Conservation (phyloP, 2,329 filamentous ascomycete genomes). For the Aspergillus niger region DNA sequence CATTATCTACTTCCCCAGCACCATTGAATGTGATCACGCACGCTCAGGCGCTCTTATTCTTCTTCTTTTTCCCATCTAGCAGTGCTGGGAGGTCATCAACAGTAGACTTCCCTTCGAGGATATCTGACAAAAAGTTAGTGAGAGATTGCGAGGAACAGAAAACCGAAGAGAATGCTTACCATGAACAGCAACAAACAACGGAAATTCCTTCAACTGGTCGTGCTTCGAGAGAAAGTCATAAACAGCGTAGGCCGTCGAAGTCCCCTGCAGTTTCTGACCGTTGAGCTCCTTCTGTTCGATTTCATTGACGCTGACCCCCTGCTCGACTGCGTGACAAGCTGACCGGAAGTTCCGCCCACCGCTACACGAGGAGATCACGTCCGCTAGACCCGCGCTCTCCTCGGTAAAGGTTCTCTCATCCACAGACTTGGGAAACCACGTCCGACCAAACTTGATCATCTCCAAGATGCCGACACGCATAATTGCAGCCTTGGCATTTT, state of each 20-base stretch:
- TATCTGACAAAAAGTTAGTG: not conserved
- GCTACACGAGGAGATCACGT: conserved; percentile 19
- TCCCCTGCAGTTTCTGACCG: conserved; percentile 22
- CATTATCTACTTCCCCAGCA: not conserved
- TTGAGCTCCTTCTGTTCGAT: conserved; percentile 22
- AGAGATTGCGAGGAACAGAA: too few species aligned
- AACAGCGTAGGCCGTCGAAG: conserved; percentile 18
- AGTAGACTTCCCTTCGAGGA: conserved; percentile 6
- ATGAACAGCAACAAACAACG: conserved; percentile 17
- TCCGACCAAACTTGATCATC: conserved; percentile 81
- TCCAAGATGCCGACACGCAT: conserved; percentile 91
- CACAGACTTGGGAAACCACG: conserved; percentile 22
- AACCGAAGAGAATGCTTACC: not conserved
- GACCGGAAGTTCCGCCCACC: conserved; percentile 21
- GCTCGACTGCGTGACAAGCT: conserved; percentile 19
- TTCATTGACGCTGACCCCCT: conserved; percentile 20
- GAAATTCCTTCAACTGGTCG: conserved; percentile 16
- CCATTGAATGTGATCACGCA: not conserved
- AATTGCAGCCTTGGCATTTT: conserved; percentile 91
- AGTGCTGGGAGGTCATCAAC: conserved; percentile 6
- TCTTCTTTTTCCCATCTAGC: conserved; percentile 1
- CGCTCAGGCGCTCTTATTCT: not conserved
- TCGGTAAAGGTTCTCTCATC: conserved; percentile 22
- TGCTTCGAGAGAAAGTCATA: conserved; percentile 18
- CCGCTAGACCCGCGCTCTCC: conserved; percentile 29